Evolutionary conservation across 1,139 yeast species (phyloP).

Genomic region (Protomyces inouyei): DNA sequence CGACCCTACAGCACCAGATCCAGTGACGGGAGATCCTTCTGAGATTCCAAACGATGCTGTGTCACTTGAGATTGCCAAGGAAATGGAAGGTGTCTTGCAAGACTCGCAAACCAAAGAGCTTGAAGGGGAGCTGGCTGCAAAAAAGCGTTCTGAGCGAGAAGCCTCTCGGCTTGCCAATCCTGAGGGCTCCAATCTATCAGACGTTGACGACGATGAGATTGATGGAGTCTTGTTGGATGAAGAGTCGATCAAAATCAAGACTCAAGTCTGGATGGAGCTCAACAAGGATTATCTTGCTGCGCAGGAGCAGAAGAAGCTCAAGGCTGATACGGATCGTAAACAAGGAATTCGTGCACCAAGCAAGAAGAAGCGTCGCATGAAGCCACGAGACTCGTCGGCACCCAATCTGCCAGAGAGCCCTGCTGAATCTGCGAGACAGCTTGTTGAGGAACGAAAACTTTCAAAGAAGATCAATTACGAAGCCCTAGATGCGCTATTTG

Average conservation of each 20-base stretch:
- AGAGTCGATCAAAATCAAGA: constrained; percentile 65
- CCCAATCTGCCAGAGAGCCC: constrained; percentile 55
- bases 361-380: constrained; percentile 37
- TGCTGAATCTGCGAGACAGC: constrained; percentile 67
- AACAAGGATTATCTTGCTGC: constrained; percentile 80
- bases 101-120: constrained; percentile 37
- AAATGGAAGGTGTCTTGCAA: constrained; percentile 55
- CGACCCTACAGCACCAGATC: constrained; percentile 25
- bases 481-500: constrained; percentile 63
- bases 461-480: constrained; percentile 85
- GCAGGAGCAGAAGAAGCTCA: constrained; percentile 77
- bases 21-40: constrained; percentile 25
- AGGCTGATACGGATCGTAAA: constrained; percentile 74
- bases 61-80: constrained; percentile 21
- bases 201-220: constrained; percentile 78
- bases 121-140: constrained; percentile 23
- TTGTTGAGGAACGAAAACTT: constrained; percentile 64
- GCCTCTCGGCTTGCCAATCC: constrained; percentile 50
- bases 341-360: constrained; percentile 41
- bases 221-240: constrained; percentile 55
- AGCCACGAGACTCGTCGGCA: constrained; percentile 35
- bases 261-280: constrained; percentile 79
- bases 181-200: constrained; percentile 58
- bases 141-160: constrained; percentile 27
- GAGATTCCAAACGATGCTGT: not conserved